Percentiles rank a stretch among this genome's conserved stretches.
phyloP scores from a whole-genome alignment of 2,329 filamentous ascomycete species.

The Xylaria digitata region DNA sequence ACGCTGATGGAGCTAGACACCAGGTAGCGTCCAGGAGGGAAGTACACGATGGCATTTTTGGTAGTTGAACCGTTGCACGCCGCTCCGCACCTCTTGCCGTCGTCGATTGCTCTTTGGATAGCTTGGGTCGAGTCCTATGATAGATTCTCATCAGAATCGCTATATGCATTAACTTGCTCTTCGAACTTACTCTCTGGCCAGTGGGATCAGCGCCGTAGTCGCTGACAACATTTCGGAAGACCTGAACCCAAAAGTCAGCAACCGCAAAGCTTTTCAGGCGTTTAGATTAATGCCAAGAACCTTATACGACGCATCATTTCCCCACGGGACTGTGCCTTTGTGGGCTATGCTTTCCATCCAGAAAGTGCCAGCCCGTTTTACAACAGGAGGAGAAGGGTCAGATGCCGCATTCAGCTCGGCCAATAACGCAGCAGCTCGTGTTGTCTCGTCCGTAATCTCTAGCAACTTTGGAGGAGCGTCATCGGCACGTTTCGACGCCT shows the following conservation, averaged over 20 bases:
- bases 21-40: conserved; percentile 68
- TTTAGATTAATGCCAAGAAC: neutral
- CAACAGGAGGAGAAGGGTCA: neutral
- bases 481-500: conserved; percentile 6
- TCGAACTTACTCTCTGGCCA: conserved; percentile 22
- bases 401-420: conserved; percentile 18
- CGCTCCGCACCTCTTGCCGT: conserved; percentile 45
- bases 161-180: neutral
- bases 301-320: conserved; percentile 29
- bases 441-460: conserved; percentile 21
- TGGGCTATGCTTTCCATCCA: conserved; percentile 25
- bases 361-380: conserved; percentile 22
- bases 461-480: conserved; percentile 8
- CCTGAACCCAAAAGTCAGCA: conserved; percentile 18
- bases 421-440: conserved; percentile 21
- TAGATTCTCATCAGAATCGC: neutral
- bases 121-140: conserved; percentile 51
- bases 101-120: conserved; percentile 52
- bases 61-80: conserved; percentile 46
- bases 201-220: conserved; percentile 30
- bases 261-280: neutral
- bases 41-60: conserved; percentile 40
- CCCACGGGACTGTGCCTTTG: conserved; percentile 29
- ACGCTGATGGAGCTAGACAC: conserved; percentile 77
- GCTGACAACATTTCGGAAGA: conserved; percentile 24